Percentiles rank a stretch among this genome's conserved stretches.
phyloP scores from a whole-genome alignment of 208 protist species.

The Trypanosoma cruzi region DNA sequence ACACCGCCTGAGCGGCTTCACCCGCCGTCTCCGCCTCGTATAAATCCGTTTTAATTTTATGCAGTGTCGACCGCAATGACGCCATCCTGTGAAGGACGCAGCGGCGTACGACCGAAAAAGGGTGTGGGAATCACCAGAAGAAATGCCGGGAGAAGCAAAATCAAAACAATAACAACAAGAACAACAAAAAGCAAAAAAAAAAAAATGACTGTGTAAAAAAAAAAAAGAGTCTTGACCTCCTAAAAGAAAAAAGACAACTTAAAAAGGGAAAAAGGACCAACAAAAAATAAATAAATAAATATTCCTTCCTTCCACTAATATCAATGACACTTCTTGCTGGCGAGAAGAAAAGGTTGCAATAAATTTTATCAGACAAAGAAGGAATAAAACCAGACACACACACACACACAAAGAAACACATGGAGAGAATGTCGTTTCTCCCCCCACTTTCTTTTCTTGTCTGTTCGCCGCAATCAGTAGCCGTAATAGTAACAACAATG shows the following conservation, averaged over 20 bases:
- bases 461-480: background rate
- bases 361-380: too few species aligned
- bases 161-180: too few species aligned
- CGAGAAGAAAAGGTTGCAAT: too few species aligned
- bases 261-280: too few species aligned
- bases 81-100: background rate
- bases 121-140: background rate
- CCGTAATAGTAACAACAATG: constrained; percentile 15
- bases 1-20: constrained; percentile 53
- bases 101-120: background rate
- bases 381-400: too few species aligned
- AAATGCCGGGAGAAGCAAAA: too few species aligned
- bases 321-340: too few species aligned
- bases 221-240: background rate
- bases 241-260: too few species aligned
- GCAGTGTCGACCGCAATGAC: constrained; percentile 5
- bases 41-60: constrained; percentile 43
- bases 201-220: background rate
- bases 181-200: constrained; percentile 19
- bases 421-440: background rate
- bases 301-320: too few species aligned
- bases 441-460: background rate
- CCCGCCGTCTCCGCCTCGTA: constrained; percentile 61
- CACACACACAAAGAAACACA: too few species aligned
- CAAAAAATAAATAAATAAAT: too few species aligned